Evolutionary conservation across 2,329 filamentous ascomycete species (phyloP), one percentile per base, ranked within the genome.

Genomic region (Fusarium odoratissimum): DNA sequence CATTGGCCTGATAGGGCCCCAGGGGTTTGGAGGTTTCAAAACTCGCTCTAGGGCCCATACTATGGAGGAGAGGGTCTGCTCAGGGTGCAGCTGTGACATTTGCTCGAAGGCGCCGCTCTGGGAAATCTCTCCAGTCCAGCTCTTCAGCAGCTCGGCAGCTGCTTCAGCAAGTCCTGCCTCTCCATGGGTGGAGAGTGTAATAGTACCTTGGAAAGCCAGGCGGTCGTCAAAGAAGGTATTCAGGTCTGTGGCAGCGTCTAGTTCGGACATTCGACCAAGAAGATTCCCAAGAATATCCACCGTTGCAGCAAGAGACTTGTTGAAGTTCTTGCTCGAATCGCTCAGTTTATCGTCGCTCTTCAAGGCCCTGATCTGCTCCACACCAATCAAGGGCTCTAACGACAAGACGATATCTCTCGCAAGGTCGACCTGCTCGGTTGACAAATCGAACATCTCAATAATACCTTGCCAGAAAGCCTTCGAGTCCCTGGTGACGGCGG

Each of bases 141-240:
- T 90, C 81, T 97, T 97, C 72, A 98, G 88, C 33, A 98, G 84
- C 73, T 95, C 92, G 11, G 95, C 89, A 2, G 93, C 91, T 21
- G 93, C 92, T 79, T 95, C 92, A 69, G 94, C 94, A 38, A 96
- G 91, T 64, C 91, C 88, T 62, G 92, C 86, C 74, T 97, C 92
- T 21, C 94, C 93, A 46, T 95, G 95, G 62, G 98, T 91, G 11
- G 98, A 89, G 23, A 94, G 88, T 8, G 92, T 91, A 49, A 97
- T 90, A 45, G 97, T 87, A 41, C 93, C 90, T 72, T 91, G 90
- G 67, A 93, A 92, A 11, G 91, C 91, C 45, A 90, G 84, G 25
- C 89, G 87, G 64, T 92, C 90, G 58, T 89, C 86, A 76, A 93
- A 94, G 16, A 98, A 83, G 30, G 88, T 84, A 64, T 91, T 88